phyloP scores from a whole-genome alignment of 192 early-diverging fungal genomes.

The Hyaloraphidium curvatum region DNA sequence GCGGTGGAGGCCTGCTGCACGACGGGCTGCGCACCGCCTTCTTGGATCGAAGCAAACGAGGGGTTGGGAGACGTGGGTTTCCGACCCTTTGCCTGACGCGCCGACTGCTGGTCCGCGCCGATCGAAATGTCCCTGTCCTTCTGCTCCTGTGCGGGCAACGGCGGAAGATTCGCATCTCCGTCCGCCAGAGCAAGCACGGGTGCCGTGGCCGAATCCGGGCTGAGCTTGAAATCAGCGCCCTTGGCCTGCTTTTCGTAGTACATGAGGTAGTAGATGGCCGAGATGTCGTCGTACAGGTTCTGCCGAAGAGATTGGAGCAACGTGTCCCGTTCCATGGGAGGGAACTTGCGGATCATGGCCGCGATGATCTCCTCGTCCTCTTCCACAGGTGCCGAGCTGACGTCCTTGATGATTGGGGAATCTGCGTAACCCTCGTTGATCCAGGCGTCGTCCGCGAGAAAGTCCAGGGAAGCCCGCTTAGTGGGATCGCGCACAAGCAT shows the following conservation, averaged over 20 bases:
- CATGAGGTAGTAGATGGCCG: constrained; percentile 37
- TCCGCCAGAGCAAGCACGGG: too few species aligned
- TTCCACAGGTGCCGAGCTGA: constrained; percentile 19
- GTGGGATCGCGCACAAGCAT: constrained; percentile 35
- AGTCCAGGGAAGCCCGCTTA: constrained; percentile 31
- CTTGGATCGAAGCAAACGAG: too few species aligned
- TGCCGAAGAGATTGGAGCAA: constrained; percentile 27
- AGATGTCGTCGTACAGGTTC: constrained; percentile 34
- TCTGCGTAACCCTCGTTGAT: constrained; percentile 33
- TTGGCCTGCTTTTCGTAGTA: constrained; percentile 33
- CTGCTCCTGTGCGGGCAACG: too few species aligned
- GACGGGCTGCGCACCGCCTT: too few species aligned
- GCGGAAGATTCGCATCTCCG: too few species aligned
- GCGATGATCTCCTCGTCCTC: constrained; percentile 33
- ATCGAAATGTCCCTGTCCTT: too few species aligned
- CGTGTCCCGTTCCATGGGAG: constrained; percentile 23
- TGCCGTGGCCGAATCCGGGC: background rate
- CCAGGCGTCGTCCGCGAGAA: constrained; percentile 39
- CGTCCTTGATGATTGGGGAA: constrained; percentile 27
- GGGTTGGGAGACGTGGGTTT: too few species aligned
- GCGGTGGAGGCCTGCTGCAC: too few species aligned
- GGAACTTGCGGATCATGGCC: constrained; percentile 31
- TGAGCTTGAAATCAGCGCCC: background rate
- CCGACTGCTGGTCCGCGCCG: too few species aligned
- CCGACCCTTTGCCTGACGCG: background rate